These are phyloP conservation scores for Solanum megistacrolobum DNA, from an alignment of 257 asterid species.

Conservation along the genomic window DNA sequence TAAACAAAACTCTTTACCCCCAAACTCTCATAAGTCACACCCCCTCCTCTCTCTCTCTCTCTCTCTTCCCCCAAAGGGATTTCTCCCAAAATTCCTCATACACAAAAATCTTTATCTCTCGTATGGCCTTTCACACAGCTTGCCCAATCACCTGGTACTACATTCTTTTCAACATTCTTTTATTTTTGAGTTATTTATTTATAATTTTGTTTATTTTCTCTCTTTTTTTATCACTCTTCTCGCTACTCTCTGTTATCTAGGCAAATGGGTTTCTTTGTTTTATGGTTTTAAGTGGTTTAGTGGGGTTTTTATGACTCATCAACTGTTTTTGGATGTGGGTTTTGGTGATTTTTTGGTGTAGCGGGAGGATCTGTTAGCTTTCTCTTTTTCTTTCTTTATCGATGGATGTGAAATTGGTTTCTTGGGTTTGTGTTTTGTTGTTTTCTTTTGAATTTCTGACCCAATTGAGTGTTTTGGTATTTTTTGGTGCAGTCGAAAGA, in stretches of 20 bases:
- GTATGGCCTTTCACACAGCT: slow-evolving; percentile 98
- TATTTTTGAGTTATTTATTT: not conserved
- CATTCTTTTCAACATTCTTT: slow-evolving; percentile 8
- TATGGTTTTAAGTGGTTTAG: slow-evolving; percentile 3
- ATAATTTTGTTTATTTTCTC: not conserved
- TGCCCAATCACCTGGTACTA: slow-evolving; percentile 99
- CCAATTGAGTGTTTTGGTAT: slow-evolving; percentile 20
- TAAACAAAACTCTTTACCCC: slow-evolving; percentile 5
- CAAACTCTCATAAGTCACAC: not conserved
- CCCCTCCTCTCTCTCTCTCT: not conserved
- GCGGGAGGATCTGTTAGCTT: not conserved
- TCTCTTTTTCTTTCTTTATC: not conserved
- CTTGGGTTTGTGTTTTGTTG: not conserved
- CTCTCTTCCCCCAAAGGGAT: slow-evolving; percentile 7
- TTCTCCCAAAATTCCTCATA: slow-evolving; percentile 8
- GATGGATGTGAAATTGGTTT: not conserved
- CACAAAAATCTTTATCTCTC: slow-evolving; percentile 12
- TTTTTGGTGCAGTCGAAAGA: slow-evolving; percentile 61
- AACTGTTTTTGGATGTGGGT: not conserved
- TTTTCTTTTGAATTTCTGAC: not conserved
- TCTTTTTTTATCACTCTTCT: not conserved
- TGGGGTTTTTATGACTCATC: not conserved
- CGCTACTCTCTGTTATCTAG: not conserved
- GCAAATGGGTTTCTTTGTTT: slow-evolving; percentile 1
- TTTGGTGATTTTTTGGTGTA: not conserved